Conservation (phyloP, 768 basidiomycete species). For the Mycena metata region DNA sequence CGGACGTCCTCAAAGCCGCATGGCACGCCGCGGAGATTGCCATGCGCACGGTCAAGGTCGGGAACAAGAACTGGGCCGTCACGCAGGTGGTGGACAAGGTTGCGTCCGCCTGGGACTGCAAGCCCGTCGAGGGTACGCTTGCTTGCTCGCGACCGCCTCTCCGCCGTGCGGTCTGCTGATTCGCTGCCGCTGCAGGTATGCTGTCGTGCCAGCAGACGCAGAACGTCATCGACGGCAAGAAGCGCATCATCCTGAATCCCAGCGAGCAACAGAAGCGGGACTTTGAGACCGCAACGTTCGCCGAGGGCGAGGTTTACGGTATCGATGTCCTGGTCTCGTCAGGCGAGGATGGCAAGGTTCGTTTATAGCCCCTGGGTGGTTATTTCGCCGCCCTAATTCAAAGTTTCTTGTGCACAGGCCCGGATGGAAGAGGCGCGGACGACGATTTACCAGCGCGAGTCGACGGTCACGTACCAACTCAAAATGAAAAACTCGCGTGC, state of each 20-base stretch:
- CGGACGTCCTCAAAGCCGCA: slow-evolving; percentile 94
- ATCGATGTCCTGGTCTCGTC: slow-evolving; percentile 93
- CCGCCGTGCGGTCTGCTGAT: slow-evolving; percentile 2
- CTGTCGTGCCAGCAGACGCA: slow-evolving; percentile 95
- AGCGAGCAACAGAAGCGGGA: slow-evolving; percentile 87
- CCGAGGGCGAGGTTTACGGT: slow-evolving; percentile 95
- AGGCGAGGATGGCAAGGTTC: slow-evolving; percentile 91
- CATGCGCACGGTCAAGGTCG: slow-evolving; percentile 91
- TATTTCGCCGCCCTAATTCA: slow-evolving; percentile 7
- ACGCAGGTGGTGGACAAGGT: slow-evolving; percentile 88
- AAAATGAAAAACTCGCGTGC: slow-evolving; percentile 98
- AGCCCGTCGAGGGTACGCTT: slow-evolving; percentile 89
- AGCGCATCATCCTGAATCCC: slow-evolving; percentile 93
- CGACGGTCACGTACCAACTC: slow-evolving; percentile 90
- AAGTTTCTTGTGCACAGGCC: slow-evolving; percentile 64
- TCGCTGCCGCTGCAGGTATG: slow-evolving; percentile 72
- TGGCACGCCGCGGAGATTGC: slow-evolving; percentile 94
- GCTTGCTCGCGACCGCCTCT: slow-evolving; percentile 26
- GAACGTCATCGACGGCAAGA: slow-evolving; percentile 96
- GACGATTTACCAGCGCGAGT: slow-evolving; percentile 92
- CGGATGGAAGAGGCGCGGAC: slow-evolving; percentile 91
- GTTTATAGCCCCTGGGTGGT: slow-evolving; percentile 34
- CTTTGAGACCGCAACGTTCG: slow-evolving; percentile 87
- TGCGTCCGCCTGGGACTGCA: slow-evolving; percentile 82
- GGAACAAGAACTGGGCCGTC: slow-evolving; percentile 95